A percentile compares a stretch with the other conserved stretches of the same genome.
These are phyloP conservation scores for Phytophthora chlamydospora DNA, from an alignment of 352 stramenopile genomes.

Conservation along the genomic window DNA sequence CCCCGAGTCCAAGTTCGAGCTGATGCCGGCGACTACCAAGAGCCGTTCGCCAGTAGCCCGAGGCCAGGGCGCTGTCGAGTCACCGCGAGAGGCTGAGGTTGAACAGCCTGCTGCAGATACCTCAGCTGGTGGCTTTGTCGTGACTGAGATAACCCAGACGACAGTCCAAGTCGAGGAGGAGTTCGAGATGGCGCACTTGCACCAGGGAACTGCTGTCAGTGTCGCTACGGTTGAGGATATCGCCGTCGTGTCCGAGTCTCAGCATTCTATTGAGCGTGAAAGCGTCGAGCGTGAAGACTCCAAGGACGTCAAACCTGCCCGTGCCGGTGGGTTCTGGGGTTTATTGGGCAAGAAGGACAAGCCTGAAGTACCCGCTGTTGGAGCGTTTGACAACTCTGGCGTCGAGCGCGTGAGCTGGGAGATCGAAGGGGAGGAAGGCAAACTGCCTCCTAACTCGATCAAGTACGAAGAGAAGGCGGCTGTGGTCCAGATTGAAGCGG, in stretches of 20 bases:
- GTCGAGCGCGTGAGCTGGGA: not conserved
- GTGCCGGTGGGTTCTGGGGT: conserved; percentile 19
- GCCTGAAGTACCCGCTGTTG: not conserved
- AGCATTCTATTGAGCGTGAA: conserved; percentile 16
- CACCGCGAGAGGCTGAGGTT: not conserved
- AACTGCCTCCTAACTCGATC: not conserved
- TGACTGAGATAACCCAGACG: conserved; percentile 21
- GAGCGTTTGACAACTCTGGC: not conserved
- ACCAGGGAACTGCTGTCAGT: not conserved
- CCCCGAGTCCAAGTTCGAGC: conserved; percentile 20
- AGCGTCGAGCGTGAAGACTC: conserved; percentile 6
- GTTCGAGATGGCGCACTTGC: not conserved
- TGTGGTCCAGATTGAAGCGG: conserved; percentile 13
- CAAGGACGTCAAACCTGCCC: conserved; percentile 6
- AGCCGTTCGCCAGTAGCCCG: conserved; percentile 3
- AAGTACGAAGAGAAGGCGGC: not conserved
- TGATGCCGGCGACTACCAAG: conserved; percentile 8
- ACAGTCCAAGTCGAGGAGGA: conserved; percentile 20
- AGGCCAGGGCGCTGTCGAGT: conserved; percentile 8
- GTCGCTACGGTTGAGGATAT: conserved; percentile 3
- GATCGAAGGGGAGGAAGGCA: conserved; percentile 6
- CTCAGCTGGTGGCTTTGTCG: not conserved
- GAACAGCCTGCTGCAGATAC: not conserved
- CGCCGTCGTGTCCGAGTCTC: not conserved
- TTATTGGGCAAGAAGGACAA: conserved; percentile 30